phyloP scores from a whole-genome alignment of 257 asterid genomes.

The Rhazya stricta region DNA sequence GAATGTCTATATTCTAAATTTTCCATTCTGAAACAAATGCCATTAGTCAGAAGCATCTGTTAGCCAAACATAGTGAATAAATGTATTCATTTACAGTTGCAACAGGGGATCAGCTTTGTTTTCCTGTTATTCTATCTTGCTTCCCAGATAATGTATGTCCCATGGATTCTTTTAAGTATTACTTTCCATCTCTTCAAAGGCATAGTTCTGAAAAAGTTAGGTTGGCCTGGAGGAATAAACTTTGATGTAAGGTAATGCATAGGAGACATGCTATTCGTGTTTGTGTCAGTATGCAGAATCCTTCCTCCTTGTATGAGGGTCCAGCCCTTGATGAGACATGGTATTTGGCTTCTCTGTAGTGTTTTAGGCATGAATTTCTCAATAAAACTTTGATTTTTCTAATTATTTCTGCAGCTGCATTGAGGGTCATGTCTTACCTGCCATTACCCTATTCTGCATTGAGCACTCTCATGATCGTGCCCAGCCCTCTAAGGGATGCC shows the following conservation, averaged over 20 bases:
- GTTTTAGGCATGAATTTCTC: neutral
- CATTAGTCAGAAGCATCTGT: neutral
- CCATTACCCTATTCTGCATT: conserved; percentile 72
- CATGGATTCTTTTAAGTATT: neutral
- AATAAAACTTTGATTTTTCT: conserved; percentile 8
- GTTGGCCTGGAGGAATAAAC: neutral
- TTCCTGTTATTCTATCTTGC: neutral
- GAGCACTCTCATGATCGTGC: conserved; percentile 55
- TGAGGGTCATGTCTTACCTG: conserved; percentile 66
- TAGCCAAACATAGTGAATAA: neutral
- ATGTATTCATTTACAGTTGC: neutral
- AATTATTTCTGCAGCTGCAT: conserved; percentile 59
- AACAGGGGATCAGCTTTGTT: neutral
- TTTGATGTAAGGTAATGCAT: neutral
- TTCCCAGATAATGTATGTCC: neutral
- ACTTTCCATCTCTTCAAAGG: neutral
- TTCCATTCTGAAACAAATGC: neutral
- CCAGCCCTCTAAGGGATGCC: conserved; percentile 79
- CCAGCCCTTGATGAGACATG: neutral
- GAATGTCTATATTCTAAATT: neutral
- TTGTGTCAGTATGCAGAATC: neutral
- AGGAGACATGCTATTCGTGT: neutral
- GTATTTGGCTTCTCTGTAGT: neutral
- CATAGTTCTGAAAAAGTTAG: neutral
- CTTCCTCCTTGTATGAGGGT: neutral